Evolutionary conservation across 2,329 filamentous ascomycete species (phyloP), one percentile per base, ranked within the genome.

Genomic region (Thermomyces lanuginosus): DNA sequence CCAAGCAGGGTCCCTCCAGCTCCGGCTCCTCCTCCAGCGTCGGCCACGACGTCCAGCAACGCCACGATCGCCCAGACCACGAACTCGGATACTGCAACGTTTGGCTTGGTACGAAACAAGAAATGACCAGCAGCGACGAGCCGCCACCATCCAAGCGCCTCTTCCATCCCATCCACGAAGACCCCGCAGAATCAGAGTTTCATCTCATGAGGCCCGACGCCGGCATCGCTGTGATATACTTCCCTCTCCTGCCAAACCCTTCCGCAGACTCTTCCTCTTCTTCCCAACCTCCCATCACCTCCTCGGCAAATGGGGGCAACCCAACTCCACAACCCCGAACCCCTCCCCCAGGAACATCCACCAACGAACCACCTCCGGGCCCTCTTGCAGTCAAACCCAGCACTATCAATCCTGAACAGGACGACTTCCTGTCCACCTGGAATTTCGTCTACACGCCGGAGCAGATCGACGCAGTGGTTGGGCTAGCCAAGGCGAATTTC

Each of bases 371-470:
- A 16, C 24, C 40, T 1, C 28, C 32, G 7, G 27, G 31, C 7
- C 42, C 46, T 3, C 28, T 43, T 4, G 33, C 42, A 3, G 44
- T 48, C 0, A 76, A 76, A 0, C 67, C 74, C 0, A 78, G 71
- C 22, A 44, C 44, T 2, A 76, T 95, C n/a, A 77, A 92, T 39
- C 89, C 89, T 0, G 72, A 74, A 13, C 69, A 67, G 2, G 78
- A 71, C 28, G 82, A 92, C 33, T 95, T 83, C 53, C 72, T 95
- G 60, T 81, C 73, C 39, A 98, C 89, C 0, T 98, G 89, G 89
- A 98, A 98, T 48, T 95, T 95, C 48, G 74, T 93, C 16, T 98
- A 95, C 51, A 91, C 79, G 2, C 76, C 83, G 0, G 75, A 89
- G 31, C 76, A 98, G 50, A 73, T 98, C 27, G 84, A 95, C 40